Evolutionary conservation across 371 early-diverging fungal genomes (phyloP).

Genomic region (Lichtheimia hyalospora): DNA sequence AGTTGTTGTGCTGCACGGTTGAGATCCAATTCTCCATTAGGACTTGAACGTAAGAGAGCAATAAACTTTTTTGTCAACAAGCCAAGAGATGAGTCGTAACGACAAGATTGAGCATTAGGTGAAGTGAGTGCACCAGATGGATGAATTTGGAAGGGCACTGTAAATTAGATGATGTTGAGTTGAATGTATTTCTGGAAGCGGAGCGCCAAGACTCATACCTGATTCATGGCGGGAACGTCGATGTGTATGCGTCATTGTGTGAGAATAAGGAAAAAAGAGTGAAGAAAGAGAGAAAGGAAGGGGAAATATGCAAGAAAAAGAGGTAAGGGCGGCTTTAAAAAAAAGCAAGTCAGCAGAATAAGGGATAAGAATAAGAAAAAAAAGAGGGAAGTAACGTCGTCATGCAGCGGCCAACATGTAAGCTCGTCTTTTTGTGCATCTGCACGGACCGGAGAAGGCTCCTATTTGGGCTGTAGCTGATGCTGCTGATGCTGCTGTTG

Average conservation of each 20-base stretch:
- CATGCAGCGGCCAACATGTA: slow-evolving; percentile 20
- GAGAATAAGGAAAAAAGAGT: neutral
- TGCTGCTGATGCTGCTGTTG: neutral
- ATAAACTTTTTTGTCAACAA: slow-evolving; percentile 79
- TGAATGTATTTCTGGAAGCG: neutral
- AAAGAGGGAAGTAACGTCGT: slow-evolving; percentile 6
- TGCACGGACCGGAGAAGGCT: slow-evolving; percentile 6
- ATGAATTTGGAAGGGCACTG: slow-evolving; percentile 26
- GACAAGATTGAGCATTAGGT: slow-evolving; percentile 23
- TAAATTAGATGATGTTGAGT: neutral
- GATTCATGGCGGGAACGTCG: slow-evolving; percentile 3
- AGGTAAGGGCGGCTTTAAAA: too few relatives aligned
- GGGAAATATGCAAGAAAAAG: neutral
- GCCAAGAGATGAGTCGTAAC: slow-evolving; percentile 65
- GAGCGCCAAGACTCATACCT: neutral
- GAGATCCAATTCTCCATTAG: slow-evolving; percentile 69
- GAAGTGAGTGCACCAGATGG: slow-evolving; percentile 17
- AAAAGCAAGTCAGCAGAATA: neutral
- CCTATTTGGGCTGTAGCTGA: slow-evolving; percentile 6
- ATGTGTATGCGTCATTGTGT: slow-evolving; percentile 1
- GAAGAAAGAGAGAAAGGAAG: neutral
- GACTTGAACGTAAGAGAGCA: slow-evolving; percentile 57
- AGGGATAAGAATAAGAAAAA: slow-evolving; percentile 9
- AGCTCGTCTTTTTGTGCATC: slow-evolving; percentile 12
- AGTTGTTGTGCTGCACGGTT: slow-evolving; percentile 71